Evolutionary conservation across 129 eudicot genomes (phyloP).

Genomic region (Tagetes patula): DNA sequence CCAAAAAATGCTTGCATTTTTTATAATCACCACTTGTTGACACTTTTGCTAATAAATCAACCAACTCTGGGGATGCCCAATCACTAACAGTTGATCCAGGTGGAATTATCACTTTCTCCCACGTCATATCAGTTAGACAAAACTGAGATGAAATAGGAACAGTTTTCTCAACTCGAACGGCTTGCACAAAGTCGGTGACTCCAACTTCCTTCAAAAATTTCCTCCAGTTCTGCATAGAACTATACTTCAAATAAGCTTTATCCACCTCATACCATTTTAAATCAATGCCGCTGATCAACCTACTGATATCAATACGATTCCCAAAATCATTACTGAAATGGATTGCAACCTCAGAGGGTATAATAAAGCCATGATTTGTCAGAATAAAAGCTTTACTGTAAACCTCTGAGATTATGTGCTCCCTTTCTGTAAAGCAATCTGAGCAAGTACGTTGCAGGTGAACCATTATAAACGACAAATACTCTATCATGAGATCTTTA

Average conservation of each 20-base stretch:
- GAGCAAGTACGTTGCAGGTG: conserved; percentile 72
- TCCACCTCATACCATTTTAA: conserved; percentile 74
- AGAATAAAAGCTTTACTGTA: conserved; percentile 53
- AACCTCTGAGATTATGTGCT: conserved; percentile 54
- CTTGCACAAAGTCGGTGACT: conserved; percentile 71
- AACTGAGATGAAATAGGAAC: conserved; percentile 36
- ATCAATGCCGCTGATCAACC: conserved; percentile 52
- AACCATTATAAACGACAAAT: conserved; percentile 65
- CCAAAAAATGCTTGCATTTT: conserved; percentile 58
- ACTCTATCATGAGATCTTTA: conserved; percentile 61
- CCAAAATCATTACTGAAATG: conserved; percentile 69
- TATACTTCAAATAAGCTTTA: conserved; percentile 46
- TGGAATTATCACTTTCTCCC: conserved; percentile 40
- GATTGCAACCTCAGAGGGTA: conserved; percentile 54
- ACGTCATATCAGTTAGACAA: conserved; percentile 32
- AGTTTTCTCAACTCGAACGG: conserved; percentile 51
- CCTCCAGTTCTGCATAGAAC: conserved; percentile 60
- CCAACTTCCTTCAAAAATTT: conserved; percentile 63
- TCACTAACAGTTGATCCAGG: conserved; percentile 46
- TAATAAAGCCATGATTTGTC: conserved; percentile 72
- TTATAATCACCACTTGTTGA: conserved; percentile 41
- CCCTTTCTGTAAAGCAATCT: conserved; percentile 61
- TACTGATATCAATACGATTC: conserved; percentile 48
- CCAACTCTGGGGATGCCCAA: conserved; percentile 80
- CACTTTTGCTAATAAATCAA: conserved; percentile 43